These are phyloP conservation scores for Jackrogersella multiformis DNA, from an alignment of 495 filamentous ascomycete species.

Conservation along the genomic window DNA sequence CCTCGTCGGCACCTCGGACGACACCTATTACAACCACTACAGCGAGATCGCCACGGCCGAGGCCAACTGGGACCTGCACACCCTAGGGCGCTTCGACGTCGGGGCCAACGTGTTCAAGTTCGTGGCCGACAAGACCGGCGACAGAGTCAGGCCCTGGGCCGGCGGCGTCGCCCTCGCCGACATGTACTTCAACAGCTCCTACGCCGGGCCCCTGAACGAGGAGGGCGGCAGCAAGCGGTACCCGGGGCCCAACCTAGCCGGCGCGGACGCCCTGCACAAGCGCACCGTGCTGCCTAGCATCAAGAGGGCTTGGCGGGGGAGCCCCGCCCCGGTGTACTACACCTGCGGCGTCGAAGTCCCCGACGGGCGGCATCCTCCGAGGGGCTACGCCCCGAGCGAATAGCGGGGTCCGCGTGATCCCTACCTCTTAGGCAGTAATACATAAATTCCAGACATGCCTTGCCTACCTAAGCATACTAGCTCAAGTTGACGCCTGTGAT, in stretches of 20 bases:
- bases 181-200: conserved; percentile 59
- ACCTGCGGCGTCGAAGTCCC: conserved; percentile 52
- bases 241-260: conserved; percentile 49
- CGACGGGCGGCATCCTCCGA: conserved; percentile 54
- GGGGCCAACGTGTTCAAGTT: conserved; percentile 63
- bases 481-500: too few species aligned
- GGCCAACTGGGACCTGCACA: conserved; percentile 66
- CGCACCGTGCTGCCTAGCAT: conserved; percentile 54
- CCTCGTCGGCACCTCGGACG: conserved; percentile 68
- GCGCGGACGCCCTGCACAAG: conserved; percentile 38
- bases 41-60: conserved; percentile 69
- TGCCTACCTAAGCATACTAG: too few species aligned
- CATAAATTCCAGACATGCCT: neutral
- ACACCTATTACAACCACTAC: conserved; percentile 77
- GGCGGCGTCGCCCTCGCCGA: conserved; percentile 41
- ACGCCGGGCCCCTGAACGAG: conserved; percentile 57
- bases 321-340: conserved; percentile 51
- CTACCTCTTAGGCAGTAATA: too few species aligned
- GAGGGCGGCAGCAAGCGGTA: conserved; percentile 44
- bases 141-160: conserved; percentile 48
- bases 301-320: conserved; percentile 48
- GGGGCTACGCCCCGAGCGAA: conserved; percentile 37
- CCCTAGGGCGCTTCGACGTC: conserved; percentile 61
- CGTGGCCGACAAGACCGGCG: conserved; percentile 56
- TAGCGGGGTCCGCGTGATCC: neutral